Evolutionary conservation across 2,329 filamentous ascomycete species (phyloP).

Genomic region (Zelopaecilomyces penicillatus): DNA sequence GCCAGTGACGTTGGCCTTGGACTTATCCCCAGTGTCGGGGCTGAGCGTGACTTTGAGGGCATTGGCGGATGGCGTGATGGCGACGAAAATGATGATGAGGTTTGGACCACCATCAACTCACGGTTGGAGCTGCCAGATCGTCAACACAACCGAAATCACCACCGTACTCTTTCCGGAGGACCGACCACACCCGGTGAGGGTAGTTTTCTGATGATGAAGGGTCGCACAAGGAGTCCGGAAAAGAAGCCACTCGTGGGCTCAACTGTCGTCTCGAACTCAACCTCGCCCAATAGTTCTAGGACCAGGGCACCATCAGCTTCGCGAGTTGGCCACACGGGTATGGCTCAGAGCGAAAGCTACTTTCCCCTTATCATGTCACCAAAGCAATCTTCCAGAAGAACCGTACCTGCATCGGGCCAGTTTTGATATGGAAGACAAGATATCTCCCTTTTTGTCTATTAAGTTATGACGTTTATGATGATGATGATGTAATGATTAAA

Average conservation of each 20-base stretch:
- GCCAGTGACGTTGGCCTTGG: constrained; percentile 29
- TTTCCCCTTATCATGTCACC: constrained; percentile 30
- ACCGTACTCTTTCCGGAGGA: constrained; percentile 32
- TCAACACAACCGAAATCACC: constrained; percentile 30
- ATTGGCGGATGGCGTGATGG: constrained; percentile 49
- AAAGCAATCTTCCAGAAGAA: constrained; percentile 10
- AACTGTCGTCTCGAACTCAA: constrained; percentile 9
- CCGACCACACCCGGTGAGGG: constrained; percentile 32
- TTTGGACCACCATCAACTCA: constrained; percentile 46
- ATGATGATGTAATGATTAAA: no score
- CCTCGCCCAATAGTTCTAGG: constrained; percentile 39
- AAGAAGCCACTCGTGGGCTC: constrained; percentile 7
- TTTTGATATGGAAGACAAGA: no score
- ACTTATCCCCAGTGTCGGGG: constrained; percentile 39
- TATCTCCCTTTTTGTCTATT: no score
- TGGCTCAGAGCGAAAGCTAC: constrained; percentile 30
- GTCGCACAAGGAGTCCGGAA: constrained; percentile 27
- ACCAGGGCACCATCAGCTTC: constrained; percentile 39
- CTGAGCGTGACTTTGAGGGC: constrained; percentile 50
- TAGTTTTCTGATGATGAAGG: constrained; percentile 37
- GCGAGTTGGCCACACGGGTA: constrained; percentile 22
- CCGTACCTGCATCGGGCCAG: no score
- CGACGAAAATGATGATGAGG: constrained; percentile 37
- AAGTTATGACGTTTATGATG: no score
- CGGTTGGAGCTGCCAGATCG: constrained; percentile 41